Evolutionary conservation across 768 basidiomycete species (phyloP).

Genomic region (Gloeopeniophorella convolvens): DNA sequence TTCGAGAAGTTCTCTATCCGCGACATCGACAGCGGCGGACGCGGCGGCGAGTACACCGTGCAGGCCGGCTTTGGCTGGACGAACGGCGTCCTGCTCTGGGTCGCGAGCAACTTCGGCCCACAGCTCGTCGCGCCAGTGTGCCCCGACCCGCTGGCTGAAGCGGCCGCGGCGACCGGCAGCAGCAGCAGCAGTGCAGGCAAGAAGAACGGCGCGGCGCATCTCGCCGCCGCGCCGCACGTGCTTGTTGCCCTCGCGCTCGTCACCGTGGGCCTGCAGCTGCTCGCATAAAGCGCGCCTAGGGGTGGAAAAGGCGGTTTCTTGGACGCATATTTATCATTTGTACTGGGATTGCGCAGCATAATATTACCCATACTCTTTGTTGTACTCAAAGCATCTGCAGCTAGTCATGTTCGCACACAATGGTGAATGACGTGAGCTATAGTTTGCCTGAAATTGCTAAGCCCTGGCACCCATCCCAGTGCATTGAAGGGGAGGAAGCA

Average conservation of each 20-base stretch:
- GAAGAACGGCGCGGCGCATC: background rate
- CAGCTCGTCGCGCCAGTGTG: constrained; percentile 57
- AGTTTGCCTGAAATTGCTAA: no score
- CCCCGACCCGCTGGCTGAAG: constrained; percentile 34
- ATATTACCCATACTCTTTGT: no score
- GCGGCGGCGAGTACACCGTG: constrained; percentile 84
- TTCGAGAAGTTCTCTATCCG: constrained; percentile 81
- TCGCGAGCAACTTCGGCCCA: constrained; percentile 59
- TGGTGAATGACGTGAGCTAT: no score
- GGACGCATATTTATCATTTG: no score
- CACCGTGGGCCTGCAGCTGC: background rate
- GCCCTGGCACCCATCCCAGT: no score
- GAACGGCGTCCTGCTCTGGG: constrained; percentile 74
- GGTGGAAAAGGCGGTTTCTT: no score
- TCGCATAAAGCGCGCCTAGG: no score
- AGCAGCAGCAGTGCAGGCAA: background rate
- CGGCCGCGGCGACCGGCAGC: background rate
- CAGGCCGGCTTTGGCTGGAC: constrained; percentile 86
- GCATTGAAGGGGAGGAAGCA: no score
- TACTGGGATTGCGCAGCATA: no score
- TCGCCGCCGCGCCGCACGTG: background rate
- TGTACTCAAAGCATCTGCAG: no score
- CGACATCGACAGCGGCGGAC: constrained; percentile 73
- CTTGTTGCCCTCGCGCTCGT: background rate
- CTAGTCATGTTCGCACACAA: no score